A percentile compares a stretch with the other conserved stretches of the same genome.
Evolutionary conservation across 2,329 filamentous ascomycete species (phyloP).

Genomic region (Alternaria hordeiaustralica): DNA sequence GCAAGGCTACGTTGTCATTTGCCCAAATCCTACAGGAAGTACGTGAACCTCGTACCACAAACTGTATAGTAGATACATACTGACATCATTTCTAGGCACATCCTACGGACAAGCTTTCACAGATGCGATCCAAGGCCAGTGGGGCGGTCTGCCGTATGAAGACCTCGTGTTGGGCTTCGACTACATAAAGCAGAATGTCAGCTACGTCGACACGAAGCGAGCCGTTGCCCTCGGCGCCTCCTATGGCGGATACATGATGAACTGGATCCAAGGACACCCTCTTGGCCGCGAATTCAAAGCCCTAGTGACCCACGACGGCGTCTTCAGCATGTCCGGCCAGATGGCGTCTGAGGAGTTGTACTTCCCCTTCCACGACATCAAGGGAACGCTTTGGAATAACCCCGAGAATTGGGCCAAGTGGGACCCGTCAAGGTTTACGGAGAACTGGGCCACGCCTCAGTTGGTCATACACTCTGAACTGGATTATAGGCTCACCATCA

Average conservation of each 20-base stretch:
- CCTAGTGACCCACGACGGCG: conserved; percentile 86
- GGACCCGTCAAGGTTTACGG: conserved; percentile 63
- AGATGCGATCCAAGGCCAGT: conserved; percentile 78
- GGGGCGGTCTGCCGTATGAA: conserved; percentile 84
- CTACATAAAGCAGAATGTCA: conserved; percentile 69
- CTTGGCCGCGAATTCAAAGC: conserved; percentile 86
- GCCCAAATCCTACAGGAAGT: conserved; percentile 82
- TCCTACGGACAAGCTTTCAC: conserved; percentile 80
- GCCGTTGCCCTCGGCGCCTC: conserved; percentile 75
- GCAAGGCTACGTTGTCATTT: conserved; percentile 83
- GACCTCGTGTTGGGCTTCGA: conserved; percentile 83
- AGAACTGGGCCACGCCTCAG: conserved; percentile 84
- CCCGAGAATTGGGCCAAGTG: conserved; percentile 61
- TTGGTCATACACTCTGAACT: conserved; percentile 89
- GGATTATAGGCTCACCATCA: conserved; percentile 86
- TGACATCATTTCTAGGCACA: conserved; percentile 36
- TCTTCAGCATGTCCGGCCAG: conserved; percentile 69
- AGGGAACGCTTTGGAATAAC: conserved; percentile 46
- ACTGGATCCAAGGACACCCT: conserved; percentile 90
- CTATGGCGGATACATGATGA: conserved; percentile 56
- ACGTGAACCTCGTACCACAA: conserved; percentile 40
- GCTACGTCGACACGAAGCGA: conserved; percentile 71
- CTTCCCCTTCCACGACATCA: conserved; percentile 57
- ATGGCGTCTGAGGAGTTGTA: conserved; percentile 60
- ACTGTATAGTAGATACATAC: not conserved